These are phyloP conservation scores for Xylariaceae sp. DNA, from an alignment of 2,329 filamentous ascomycete genomes.

Conservation along the genomic window DNA sequence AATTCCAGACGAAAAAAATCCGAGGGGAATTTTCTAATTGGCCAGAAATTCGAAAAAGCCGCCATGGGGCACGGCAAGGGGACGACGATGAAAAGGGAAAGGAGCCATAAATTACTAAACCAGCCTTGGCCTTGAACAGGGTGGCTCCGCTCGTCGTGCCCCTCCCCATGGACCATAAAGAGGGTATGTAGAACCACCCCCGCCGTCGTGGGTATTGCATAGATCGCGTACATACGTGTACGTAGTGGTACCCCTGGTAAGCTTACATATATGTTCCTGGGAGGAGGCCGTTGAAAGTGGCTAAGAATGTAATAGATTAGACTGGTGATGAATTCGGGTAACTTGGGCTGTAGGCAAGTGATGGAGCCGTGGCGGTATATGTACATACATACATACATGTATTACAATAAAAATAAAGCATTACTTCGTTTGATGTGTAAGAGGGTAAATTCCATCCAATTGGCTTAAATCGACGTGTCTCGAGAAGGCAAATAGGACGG, in stretches of 20 bases:
- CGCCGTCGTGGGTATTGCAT: background rate
- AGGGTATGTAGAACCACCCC: background rate
- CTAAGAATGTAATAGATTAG: background rate
- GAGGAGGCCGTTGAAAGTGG: conserved; percentile 8
- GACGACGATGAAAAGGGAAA: conserved; percentile 13
- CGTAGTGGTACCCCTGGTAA: conserved; percentile 10
- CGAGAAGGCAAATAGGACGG: background rate
- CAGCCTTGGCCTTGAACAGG: conserved; percentile 14
- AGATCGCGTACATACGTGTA: background rate
- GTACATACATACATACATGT: conserved; percentile 23
- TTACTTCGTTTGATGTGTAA: conserved; percentile 1
- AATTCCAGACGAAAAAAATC: conserved; percentile 22
- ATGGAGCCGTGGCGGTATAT: conserved; percentile 13
- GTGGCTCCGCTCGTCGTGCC: conserved; percentile 17
- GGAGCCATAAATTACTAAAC: background rate
- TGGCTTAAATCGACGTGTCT: background rate
- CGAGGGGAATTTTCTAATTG: conserved; percentile 38
- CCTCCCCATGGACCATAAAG: conserved; percentile 6
- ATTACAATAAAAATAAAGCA: conserved; percentile 15
- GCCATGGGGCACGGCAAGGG: conserved; percentile 21
- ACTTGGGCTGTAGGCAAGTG: conserved; percentile 15
- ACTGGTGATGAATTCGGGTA: conserved; percentile 1
- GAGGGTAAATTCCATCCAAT: background rate
- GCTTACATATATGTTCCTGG: conserved; percentile 7
- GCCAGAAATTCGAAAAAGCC: conserved; percentile 35